Conservation (phyloP, 2,329 filamentous ascomycete species). For the Raffaelea ambrosiae region DNA sequence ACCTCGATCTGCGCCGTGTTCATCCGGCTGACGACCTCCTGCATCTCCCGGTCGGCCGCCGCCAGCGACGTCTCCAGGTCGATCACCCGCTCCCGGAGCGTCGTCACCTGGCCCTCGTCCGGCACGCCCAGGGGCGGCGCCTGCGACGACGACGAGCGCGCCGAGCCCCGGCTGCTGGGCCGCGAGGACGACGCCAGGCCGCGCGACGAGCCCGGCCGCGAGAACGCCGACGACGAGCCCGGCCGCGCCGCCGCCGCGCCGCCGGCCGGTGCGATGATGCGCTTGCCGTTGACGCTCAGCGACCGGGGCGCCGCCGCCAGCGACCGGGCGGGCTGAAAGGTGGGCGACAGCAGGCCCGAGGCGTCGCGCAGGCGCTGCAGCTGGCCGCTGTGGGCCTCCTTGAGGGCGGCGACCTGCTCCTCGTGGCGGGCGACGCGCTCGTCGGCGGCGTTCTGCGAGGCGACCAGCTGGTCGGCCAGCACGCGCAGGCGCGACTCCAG, state of each 20-base stretch:
- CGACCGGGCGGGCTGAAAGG: constrained; percentile 15
- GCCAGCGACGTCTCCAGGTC: constrained; percentile 77
- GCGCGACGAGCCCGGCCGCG: constrained; percentile 2
- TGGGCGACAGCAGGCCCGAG: constrained; percentile 14
- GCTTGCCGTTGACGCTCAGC: constrained; percentile 34
- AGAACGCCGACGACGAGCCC: background rate
- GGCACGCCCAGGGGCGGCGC: constrained; percentile 25
- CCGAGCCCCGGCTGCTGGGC: constrained; percentile 26
- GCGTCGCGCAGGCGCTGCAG: constrained; percentile 62
- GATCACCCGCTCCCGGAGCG: constrained; percentile 67
- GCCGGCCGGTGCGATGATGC: constrained; percentile 8
- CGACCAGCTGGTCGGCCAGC: constrained; percentile 76
- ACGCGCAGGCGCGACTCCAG: constrained; percentile 72
- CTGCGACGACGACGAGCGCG: background rate
- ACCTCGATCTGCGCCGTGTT: constrained; percentile 78
- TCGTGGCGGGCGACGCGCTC: constrained; percentile 77
- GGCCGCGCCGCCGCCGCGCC: background rate
- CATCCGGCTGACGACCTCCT: constrained; percentile 74
- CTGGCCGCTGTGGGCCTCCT: constrained; percentile 68
- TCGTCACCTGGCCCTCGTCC: constrained; percentile 67
- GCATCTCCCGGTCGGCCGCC: constrained; percentile 73
- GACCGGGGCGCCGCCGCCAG: constrained; percentile 35
- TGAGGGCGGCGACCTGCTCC: constrained; percentile 68
- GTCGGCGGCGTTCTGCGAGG: constrained; percentile 79
- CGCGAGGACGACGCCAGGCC: too few species aligned